A percentile compares a stretch with the other conserved stretches of the same genome.
Conservation (phyloP, 2,329 filamentous ascomycete genomes). For the Colletotrichum chrysophilum region DNA sequence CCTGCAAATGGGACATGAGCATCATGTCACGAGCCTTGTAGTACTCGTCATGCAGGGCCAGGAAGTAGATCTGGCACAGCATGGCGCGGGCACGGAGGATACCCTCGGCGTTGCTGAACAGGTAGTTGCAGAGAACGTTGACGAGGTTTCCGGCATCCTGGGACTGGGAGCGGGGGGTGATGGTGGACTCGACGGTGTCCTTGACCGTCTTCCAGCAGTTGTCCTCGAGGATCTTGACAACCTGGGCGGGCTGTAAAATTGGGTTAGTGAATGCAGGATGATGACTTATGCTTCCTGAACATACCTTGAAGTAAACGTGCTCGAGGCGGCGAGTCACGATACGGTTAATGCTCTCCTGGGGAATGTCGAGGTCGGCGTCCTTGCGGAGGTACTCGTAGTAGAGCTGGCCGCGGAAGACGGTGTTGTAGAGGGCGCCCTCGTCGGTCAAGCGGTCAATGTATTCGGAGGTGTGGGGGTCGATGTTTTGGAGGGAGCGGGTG, state of each 20-base stretch:
- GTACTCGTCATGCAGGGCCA: constrained; percentile 96
- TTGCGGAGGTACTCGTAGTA: constrained; percentile 86
- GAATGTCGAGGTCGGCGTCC: constrained; percentile 71
- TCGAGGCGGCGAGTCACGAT: constrained; percentile 93
- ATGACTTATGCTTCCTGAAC: constrained; percentile 18
- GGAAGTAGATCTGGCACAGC: constrained; percentile 98
- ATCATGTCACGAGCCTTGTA: constrained; percentile 98
- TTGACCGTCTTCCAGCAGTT: constrained; percentile 88
- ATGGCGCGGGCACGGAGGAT: constrained; percentile 96
- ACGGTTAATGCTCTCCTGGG: constrained; percentile 90
- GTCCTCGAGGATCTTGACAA: constrained; percentile 92
- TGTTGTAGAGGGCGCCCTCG: constrained; percentile 88
- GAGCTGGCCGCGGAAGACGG: constrained; percentile 84
- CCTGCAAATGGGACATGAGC: constrained; percentile 98
- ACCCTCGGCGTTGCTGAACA: constrained; percentile 92
- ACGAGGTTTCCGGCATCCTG: constrained; percentile 78
- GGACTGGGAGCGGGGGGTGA: constrained; percentile 75
- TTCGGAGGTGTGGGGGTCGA: constrained; percentile 97
- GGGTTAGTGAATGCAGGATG: constrained; percentile 21
- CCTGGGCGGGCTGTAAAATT: constrained; percentile 73
- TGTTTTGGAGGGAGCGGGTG: constrained; percentile 93
- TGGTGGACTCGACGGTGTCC: constrained; percentile 71
- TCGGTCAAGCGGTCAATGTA: constrained; percentile 96
- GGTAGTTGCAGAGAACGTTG: constrained; percentile 89
- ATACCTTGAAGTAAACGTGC: constrained; percentile 97